Percentiles rank a stretch among this genome's conserved stretches.
Conservation (phyloP, 257 asterid genomes). For the Marsdenia floribunda region DNA sequence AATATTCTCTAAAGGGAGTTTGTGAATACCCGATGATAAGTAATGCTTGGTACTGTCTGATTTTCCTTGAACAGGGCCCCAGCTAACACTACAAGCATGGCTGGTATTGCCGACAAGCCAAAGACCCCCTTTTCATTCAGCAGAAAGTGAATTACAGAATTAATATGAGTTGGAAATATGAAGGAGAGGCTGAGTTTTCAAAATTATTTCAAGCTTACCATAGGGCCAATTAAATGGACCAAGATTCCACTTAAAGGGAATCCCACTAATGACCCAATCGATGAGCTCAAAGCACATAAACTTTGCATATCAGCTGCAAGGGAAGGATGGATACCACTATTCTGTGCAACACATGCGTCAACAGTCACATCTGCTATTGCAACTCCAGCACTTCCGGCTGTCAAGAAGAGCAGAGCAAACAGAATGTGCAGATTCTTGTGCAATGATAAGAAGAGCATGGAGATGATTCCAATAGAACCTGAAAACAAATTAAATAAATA, state of each 20-base stretch:
- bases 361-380: conserved; percentile 97
- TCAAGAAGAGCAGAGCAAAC: conserved; percentile 60
- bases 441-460: conserved; percentile 76
- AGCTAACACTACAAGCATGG: conserved; percentile 67
- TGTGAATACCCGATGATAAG: conserved; percentile 57
- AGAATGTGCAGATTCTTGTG: conserved; percentile 65
- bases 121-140: conserved; percentile 64
- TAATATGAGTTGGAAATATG: not conserved
- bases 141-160: not conserved
- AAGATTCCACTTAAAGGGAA: conserved; percentile 75
- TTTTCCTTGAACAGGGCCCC: conserved; percentile 77
- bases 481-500: conserved; percentile 12
- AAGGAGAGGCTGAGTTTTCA: not conserved
- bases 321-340: conserved; percentile 64
- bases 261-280: conserved; percentile 80
- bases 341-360: conserved; percentile 95
- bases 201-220: conserved; percentile 38
- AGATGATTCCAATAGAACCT: conserved; percentile 69
- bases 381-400: conserved; percentile 91
- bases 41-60: conserved; percentile 29
- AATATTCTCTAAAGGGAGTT: conserved; percentile 11
- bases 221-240: conserved; percentile 82
- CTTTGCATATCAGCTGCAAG: conserved; percentile 97
- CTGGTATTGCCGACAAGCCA: conserved; percentile 74
- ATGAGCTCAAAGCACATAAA: conserved; percentile 80